Evolutionary conservation across 83 land plant genomes (phyloP).

Genomic region (Picea engelmannii): DNA sequence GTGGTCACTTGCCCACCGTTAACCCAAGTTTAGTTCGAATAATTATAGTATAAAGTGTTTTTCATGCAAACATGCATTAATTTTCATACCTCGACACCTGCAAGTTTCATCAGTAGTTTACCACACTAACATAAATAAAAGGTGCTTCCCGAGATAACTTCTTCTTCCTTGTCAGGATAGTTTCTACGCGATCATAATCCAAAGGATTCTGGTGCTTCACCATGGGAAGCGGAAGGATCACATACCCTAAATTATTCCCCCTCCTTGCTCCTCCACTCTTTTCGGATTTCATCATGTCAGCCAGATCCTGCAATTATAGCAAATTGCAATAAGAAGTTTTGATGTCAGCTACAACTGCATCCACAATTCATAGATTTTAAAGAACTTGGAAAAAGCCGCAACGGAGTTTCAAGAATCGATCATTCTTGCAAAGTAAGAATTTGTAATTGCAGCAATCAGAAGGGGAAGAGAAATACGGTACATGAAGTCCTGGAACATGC

Average conservation of each 20-base stretch:
- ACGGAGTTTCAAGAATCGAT: background rate
- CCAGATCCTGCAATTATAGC: conserved; percentile 39
- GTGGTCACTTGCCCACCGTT: conserved; percentile 27
- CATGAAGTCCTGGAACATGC: conserved; percentile 37
- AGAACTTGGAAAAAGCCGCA: background rate
- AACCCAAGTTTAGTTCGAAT: too few relatives aligned
- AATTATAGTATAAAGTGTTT: too few relatives aligned
- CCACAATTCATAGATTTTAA: background rate
- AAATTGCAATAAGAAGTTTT: background rate
- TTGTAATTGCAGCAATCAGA: background rate
- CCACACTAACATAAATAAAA: conserved; percentile 40
- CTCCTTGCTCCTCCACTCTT: conserved; percentile 21
- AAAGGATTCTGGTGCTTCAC: conserved; percentile 49
- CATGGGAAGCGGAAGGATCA: conserved; percentile 59
- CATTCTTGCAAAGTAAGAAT: background rate
- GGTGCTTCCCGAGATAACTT: conserved; percentile 62
- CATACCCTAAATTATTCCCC: conserved; percentile 76
- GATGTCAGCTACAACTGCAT: background rate
- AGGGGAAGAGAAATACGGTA: background rate
- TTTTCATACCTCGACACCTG: conserved; percentile 59
- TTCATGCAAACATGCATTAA: too few relatives aligned
- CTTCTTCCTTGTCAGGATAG: conserved; percentile 40
- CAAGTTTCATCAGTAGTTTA: conserved; percentile 30
- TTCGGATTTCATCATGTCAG: conserved; percentile 55
- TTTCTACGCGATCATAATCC: conserved; percentile 61